Percentiles rank a stretch among this genome's conserved stretches.
Evolutionary conservation across 1,139 yeast genomes (phyloP).

Genomic region (Yamadazyma diospyri): DNA sequence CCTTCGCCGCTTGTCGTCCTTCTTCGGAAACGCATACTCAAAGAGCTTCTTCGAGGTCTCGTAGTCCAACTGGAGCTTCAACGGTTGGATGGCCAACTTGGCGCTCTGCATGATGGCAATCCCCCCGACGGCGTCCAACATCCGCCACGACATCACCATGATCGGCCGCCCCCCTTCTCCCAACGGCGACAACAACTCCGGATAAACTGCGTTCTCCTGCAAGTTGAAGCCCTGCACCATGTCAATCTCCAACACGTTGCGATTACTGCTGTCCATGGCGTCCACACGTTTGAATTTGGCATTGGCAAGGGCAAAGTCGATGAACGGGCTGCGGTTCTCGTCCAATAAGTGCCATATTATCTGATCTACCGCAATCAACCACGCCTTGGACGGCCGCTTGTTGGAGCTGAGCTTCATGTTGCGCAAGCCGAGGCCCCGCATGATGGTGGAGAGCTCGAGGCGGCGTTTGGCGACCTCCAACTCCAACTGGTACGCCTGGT

Average conservation of each 20-base stretch:
- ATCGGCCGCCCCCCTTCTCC: conserved; percentile 31
- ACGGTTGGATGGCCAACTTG: conserved; percentile 58
- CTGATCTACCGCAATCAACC: conserved; percentile 54
- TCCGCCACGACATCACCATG: conserved; percentile 63
- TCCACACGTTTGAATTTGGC: conserved; percentile 61
- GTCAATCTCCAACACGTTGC: conserved; percentile 55
- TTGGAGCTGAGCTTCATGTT: conserved; percentile 28
- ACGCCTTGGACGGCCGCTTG: conserved; percentile 25
- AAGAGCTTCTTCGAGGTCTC: conserved; percentile 59
- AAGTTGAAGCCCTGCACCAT: conserved; percentile 74
- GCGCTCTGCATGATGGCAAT: conserved; percentile 55
- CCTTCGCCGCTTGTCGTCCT: conserved; percentile 10
- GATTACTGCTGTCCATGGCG: conserved; percentile 50
- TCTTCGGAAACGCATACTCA: conserved; percentile 62
- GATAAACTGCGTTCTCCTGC: conserved; percentile 57
- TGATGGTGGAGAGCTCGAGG: conserved; percentile 60
- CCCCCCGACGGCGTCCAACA: conserved; percentile 83
- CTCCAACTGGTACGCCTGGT: conserved; percentile 40
- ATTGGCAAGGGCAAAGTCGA: conserved; percentile 68
- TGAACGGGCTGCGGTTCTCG: conserved; percentile 57
- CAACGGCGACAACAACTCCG: conserved; percentile 66
- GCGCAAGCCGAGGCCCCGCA: conserved; percentile 63
- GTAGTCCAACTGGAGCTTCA: conserved; percentile 71
- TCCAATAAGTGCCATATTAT: conserved; percentile 69
- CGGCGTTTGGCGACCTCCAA: conserved; percentile 55